phyloP scores from a whole-genome alignment of 345 rosid species.

The Toxicodendron radicans region DNA sequence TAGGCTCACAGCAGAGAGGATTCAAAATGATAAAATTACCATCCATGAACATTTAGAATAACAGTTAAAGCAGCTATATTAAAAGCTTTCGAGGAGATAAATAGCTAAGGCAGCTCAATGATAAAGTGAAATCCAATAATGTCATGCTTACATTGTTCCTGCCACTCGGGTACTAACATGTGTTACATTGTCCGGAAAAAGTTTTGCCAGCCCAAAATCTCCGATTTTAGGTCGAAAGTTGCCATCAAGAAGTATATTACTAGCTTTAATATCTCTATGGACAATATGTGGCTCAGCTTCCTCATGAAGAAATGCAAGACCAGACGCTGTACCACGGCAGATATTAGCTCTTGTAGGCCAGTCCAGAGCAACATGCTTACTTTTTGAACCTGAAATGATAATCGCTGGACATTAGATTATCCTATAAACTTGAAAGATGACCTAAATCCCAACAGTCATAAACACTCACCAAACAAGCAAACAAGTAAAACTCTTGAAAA shows the following conservation, averaged over 20 bases:
- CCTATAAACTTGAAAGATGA: constrained; percentile 9
- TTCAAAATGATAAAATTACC: not conserved
- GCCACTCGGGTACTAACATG: constrained; percentile 80
- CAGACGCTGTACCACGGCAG: constrained; percentile 64
- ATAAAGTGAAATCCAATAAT: constrained; percentile 13
- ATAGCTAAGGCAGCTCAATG: constrained; percentile 3
- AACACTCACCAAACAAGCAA: not conserved
- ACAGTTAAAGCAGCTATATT: not conserved
- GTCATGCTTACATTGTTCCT: constrained; percentile 63
- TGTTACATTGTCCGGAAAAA: constrained; percentile 73
- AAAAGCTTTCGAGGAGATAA: not conserved
- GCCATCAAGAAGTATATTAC: constrained; percentile 68
- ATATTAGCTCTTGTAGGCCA: constrained; percentile 64
- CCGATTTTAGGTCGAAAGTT: constrained; percentile 65
- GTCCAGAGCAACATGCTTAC: constrained; percentile 43
- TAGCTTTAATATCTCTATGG: constrained; percentile 82
- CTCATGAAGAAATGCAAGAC: constrained; percentile 70
- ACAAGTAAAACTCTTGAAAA: not conserved
- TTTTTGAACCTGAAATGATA: constrained; percentile 50
- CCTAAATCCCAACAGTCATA: not conserved
- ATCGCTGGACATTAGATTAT: constrained; percentile 3
- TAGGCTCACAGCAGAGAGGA: not conserved
- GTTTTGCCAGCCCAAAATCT: constrained; percentile 78
- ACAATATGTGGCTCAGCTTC: constrained; percentile 63
- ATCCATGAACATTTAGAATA: not conserved